Evolutionary conservation across 306 rosid genomes (phyloP).

Genomic region (Prunus armeniaca): DNA sequence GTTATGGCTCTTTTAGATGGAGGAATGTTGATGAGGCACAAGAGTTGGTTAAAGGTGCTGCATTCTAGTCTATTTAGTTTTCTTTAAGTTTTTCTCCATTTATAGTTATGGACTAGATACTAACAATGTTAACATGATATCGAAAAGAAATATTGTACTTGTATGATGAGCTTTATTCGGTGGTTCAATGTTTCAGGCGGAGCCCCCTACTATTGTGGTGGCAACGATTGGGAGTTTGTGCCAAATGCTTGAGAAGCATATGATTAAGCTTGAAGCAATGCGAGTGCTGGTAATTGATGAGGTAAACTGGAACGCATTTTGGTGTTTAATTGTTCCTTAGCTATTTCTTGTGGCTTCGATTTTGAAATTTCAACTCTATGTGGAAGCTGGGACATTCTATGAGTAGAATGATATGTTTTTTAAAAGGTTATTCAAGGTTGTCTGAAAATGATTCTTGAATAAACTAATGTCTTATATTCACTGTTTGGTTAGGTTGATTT

Average conservation of each 20-base stretch:
- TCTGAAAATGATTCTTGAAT: neutral
- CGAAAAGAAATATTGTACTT: constrained; percentile 8
- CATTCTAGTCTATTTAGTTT: neutral
- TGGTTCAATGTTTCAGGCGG: constrained; percentile 61
- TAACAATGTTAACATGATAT: neutral
- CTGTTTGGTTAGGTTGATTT: constrained; percentile 73
- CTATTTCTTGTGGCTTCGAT: neutral
- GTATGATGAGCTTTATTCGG: constrained; percentile 11
- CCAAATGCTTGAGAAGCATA: constrained; percentile 70
- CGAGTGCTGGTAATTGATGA: constrained; percentile 82
- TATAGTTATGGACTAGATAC: constrained; percentile 2
- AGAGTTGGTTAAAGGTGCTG: constrained; percentile 86
- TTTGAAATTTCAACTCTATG: constrained; percentile 5
- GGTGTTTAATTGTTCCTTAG: neutral
- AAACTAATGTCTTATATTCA: neutral
- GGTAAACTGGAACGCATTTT: constrained; percentile 36
- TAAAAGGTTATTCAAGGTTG: neutral
- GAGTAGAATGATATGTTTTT: neutral
- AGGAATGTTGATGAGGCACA: constrained; percentile 84
- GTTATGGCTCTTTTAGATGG: constrained; percentile 96
- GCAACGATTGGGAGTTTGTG: constrained; percentile 87
- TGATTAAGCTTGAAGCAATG: constrained; percentile 61
- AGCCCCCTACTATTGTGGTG: constrained; percentile 80
- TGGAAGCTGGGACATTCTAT: neutral
- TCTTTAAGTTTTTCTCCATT: neutral